phyloP scores from a whole-genome alignment of 805 yeast genomes.

The Nakazawaea anatomiae region DNA sequence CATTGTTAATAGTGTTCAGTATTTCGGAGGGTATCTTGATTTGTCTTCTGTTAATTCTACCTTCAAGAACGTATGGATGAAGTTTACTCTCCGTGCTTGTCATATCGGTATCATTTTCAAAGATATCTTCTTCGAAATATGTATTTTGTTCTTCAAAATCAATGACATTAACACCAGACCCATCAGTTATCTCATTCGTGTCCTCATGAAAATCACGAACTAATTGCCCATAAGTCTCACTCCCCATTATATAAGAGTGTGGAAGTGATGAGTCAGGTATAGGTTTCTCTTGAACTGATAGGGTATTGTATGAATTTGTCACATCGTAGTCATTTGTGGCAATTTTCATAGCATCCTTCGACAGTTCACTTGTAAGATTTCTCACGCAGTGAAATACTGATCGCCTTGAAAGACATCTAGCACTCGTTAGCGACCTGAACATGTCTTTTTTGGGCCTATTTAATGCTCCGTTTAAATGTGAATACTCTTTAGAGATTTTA shows the following conservation, averaged over 20 bases:
- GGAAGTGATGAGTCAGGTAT: slow-evolving; percentile 18
- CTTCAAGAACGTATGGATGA: slow-evolving; percentile 51
- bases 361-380: background rate
- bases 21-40: slow-evolving; percentile 51
- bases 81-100: slow-evolving; percentile 49
- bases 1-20: slow-evolving; percentile 53
- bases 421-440: background rate
- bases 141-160: slow-evolving; percentile 7
- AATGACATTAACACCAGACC: slow-evolving; percentile 10
- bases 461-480: background rate
- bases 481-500: too few species aligned
- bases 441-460: background rate
- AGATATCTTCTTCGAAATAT: background rate
- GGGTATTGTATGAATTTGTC: slow-evolving; percentile 9
- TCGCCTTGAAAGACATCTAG: background rate
- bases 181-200: slow-evolving; percentile 17
- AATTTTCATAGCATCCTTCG: slow-evolving; percentile 3
- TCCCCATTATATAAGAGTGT: slow-evolving; percentile 29
- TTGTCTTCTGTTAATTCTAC: slow-evolving; percentile 46
- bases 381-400: background rate
- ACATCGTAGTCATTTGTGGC: slow-evolving; percentile 20
- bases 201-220: slow-evolving; percentile 32
- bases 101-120: slow-evolving; percentile 20
- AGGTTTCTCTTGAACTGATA: slow-evolving; percentile 17
- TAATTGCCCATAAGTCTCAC: slow-evolving; percentile 37